Conservation (phyloP, 768 basidiomycete genomes). For the Pisolithus albus region DNA sequence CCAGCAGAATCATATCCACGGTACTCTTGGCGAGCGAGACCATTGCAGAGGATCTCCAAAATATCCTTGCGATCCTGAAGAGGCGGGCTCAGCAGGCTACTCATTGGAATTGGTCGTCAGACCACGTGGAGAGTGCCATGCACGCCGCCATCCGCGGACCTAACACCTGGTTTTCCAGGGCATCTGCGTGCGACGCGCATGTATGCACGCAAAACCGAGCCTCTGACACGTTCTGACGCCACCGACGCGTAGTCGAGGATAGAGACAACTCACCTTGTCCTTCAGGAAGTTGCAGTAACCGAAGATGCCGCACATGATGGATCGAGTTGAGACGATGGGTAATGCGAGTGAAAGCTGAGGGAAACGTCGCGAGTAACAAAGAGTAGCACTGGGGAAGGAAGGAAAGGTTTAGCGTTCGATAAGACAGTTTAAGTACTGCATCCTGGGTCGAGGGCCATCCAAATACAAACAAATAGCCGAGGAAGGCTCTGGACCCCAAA, state of each 20-base stretch:
- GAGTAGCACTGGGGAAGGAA: slow-evolving; percentile 15
- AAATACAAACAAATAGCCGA: slow-evolving; percentile 25
- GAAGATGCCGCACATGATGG: slow-evolving; percentile 89
- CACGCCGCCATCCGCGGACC: not conserved
- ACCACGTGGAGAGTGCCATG: not conserved
- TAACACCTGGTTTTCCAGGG: not conserved
- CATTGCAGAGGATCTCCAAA: slow-evolving; percentile 84
- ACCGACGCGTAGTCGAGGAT: not conserved
- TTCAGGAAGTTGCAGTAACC: slow-evolving; percentile 91
- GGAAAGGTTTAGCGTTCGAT: not conserved
- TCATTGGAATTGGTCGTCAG: not conserved
- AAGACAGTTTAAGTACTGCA: slow-evolving; percentile 24
- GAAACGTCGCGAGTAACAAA: slow-evolving; percentile 2
- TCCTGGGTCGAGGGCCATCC: slow-evolving; percentile 26
- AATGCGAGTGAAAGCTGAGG: not conserved
- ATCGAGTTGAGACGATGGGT: slow-evolving; percentile 6
- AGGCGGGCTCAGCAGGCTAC: slow-evolving; percentile 4
- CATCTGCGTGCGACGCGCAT: not conserved
- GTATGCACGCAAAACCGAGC: slow-evolving; percentile 1
- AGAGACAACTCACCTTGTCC: slow-evolving; percentile 67
- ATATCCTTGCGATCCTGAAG: slow-evolving; percentile 80
- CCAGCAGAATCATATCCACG: slow-evolving; percentile 97
- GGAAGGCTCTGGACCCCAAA: no score
- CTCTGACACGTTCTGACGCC: not conserved
- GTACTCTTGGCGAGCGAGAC: slow-evolving; percentile 93